phyloP scores from a whole-genome alignment of 1,139 yeast species.

The Arxiozyma slooffiae region DNA sequence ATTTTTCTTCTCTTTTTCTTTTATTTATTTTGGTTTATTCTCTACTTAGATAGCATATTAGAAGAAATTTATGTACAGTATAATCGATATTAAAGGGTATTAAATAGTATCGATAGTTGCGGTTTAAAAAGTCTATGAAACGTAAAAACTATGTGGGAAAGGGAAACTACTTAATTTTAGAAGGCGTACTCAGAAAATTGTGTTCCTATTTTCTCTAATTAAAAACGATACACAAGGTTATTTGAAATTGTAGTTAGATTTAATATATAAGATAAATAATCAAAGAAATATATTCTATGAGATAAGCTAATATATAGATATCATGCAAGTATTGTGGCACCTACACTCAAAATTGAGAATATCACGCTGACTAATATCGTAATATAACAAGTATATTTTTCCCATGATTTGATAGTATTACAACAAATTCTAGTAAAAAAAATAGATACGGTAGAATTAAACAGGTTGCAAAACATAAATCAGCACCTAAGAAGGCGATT shows the following conservation, averaged over 20 bases:
- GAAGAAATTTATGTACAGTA: not conserved
- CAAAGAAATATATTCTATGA: not conserved
- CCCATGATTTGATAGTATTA: constrained; percentile 36
- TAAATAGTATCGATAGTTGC: not conserved
- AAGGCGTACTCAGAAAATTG: not conserved
- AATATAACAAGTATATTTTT: constrained; percentile 35
- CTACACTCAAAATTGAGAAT: constrained; percentile 45
- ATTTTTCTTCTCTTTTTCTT: too few relatives aligned
- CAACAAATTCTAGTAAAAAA: constrained; percentile 51
- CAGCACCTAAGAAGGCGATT: constrained; percentile 74
- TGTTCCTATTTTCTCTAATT: too few relatives aligned
- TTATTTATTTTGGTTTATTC: too few relatives aligned
- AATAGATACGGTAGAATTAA: constrained; percentile 67
- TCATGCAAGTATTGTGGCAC: constrained; percentile 35
- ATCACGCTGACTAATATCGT: constrained; percentile 41
- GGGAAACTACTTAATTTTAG: not conserved
- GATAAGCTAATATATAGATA: not conserved
- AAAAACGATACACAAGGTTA: too few relatives aligned
- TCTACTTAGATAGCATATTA: not conserved
- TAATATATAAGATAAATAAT: not conserved
- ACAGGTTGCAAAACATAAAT: constrained; percentile 73
- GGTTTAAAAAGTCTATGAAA: not conserved
- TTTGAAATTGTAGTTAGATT: not conserved
- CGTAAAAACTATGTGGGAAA: not conserved
- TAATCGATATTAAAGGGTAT: not conserved